These are phyloP conservation scores for Daldinia concentrica DNA, from an alignment of 495 filamentous ascomycete genomes.

Conservation along the genomic window DNA sequence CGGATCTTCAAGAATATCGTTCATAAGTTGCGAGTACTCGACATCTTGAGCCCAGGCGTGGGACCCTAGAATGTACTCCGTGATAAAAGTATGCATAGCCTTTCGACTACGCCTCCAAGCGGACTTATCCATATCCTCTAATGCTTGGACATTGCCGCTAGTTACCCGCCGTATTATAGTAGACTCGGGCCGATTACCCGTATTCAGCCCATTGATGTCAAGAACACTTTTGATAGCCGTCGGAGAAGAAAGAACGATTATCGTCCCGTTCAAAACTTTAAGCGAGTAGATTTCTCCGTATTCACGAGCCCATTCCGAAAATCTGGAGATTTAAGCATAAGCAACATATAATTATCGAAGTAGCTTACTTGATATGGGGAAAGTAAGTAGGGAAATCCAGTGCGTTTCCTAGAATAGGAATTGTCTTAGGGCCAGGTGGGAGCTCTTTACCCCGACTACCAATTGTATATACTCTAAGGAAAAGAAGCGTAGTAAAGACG, in stretches of 20 bases:
- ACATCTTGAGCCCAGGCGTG: not conserved
- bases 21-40: constrained; percentile 5
- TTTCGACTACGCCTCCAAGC: constrained; percentile 7
- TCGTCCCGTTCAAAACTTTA: not conserved
- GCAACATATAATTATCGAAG: not conserved
- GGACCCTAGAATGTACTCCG: not conserved
- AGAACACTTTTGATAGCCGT: not conserved
- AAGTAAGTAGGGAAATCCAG: not conserved
- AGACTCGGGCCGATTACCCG: not conserved
- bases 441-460: not conserved
- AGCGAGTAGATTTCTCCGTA: constrained; percentile 4
- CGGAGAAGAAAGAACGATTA: not conserved
- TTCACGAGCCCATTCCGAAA: not conserved
- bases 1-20: not conserved
- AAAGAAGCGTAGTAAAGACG: not conserved
- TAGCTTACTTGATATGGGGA: constrained; percentile 2
- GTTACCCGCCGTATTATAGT: constrained; percentile 3
- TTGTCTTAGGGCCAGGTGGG: not conserved
- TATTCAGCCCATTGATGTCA: not conserved
- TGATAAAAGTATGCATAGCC: constrained; percentile 2
- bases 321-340: not conserved
- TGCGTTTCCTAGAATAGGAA: not conserved
- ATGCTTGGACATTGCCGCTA: not conserved
- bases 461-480: not conserved
- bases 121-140: not conserved